These are phyloP conservation scores for Apium graveolens DNA, from an alignment of 129 eudicot species.

Conservation along the genomic window DNA sequence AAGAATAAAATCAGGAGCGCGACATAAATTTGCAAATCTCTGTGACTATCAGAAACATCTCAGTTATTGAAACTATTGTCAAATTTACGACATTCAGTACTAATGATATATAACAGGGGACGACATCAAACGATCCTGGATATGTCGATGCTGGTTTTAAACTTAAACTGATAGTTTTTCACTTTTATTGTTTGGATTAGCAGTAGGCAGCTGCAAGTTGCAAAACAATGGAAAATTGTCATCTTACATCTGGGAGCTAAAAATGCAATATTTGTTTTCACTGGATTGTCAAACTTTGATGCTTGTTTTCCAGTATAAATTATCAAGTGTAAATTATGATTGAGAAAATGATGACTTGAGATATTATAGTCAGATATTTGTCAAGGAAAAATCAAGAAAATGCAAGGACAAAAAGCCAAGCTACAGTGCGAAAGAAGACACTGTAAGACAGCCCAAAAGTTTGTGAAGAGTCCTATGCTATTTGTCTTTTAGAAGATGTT, in stretches of 20 bases:
- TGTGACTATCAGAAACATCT: neutral
- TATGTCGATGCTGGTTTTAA: neutral
- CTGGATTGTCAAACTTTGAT: neutral
- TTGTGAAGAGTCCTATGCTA: neutral
- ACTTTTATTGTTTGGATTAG: neutral
- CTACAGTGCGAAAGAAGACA: neutral
- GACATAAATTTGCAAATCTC: neutral
- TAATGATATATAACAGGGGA: neutral
- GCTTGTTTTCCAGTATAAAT: neutral
- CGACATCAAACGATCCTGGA: neutral
- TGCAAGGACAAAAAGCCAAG: neutral
- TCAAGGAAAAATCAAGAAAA: neutral
- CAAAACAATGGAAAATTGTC: neutral
- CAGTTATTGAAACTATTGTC: too few relatives aligned
- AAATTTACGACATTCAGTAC: neutral
- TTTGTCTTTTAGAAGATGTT: neutral
- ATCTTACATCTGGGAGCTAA: neutral
- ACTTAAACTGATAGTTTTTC: neutral
- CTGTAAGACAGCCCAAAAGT: neutral
- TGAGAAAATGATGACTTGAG: neutral
- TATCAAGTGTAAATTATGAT: neutral
- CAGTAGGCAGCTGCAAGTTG: neutral
- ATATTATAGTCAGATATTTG: neutral
- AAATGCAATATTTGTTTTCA: neutral
- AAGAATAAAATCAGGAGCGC: neutral